These are phyloP conservation scores for Glycine soja DNA, from an alignment of 306 rosid species.

Conservation along the genomic window DNA sequence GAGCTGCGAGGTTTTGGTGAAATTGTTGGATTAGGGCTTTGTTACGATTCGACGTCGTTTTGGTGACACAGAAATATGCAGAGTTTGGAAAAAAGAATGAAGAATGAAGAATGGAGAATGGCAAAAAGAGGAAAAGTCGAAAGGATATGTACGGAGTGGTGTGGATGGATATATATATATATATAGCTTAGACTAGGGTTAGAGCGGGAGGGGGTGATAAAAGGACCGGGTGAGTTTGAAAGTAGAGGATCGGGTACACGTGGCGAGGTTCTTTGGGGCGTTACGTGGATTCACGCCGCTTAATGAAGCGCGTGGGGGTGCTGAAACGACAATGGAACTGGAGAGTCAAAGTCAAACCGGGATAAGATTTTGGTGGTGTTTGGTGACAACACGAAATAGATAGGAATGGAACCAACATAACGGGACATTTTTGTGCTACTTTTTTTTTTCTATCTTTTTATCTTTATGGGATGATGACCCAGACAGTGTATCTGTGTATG, in stretches of 20 bases:
- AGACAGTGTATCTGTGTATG: too few relatives aligned
- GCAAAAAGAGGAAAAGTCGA: not conserved
- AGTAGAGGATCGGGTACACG: conserved; percentile 47
- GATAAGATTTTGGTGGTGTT: conserved; percentile 3
- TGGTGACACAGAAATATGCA: not conserved
- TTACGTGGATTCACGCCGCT: conserved; percentile 43
- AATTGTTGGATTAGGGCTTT: too few relatives aligned
- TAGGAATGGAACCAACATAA: not conserved
- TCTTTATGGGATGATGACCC: not conserved
- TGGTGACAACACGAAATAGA: not conserved
- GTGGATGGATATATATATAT: conserved; percentile 36
- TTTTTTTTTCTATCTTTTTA: not conserved
- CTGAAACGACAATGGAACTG: not conserved
- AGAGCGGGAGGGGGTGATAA: conserved; percentile 47
- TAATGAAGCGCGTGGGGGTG: conserved; percentile 46
- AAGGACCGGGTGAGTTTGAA: conserved; percentile 29
- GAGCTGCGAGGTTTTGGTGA: too few relatives aligned
- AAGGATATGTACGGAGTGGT: not conserved
- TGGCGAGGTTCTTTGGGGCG: conserved; percentile 38
- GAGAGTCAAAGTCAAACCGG: not conserved
- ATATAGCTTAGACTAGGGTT: conserved; percentile 68
- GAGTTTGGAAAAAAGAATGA: not conserved
- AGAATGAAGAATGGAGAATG: not conserved
- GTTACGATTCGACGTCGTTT: not conserved
- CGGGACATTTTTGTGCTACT: not conserved